Conservation (phyloP, 495 filamentous ascomycete species). For the Astrothelium subdiscretum region DNA sequence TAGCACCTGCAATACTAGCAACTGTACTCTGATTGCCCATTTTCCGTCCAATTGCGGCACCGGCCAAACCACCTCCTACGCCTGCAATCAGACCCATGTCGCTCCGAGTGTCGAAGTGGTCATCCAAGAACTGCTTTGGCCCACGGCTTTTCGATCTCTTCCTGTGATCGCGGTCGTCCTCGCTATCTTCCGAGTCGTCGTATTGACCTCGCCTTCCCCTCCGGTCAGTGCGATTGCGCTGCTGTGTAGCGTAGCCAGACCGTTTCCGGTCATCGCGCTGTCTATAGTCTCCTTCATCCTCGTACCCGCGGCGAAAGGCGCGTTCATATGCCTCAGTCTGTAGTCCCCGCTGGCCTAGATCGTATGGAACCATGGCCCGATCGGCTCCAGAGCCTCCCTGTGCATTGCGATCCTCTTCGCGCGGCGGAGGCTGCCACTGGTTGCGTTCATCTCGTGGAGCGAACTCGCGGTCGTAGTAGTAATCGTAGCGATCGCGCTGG, state of each 20-base stretch:
- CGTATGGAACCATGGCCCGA: neutral
- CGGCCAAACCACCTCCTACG: neutral
- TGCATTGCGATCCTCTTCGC: neutral
- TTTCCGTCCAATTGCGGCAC: constrained; percentile 2
- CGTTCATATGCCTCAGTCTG: neutral
- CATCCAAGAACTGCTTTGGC: neutral
- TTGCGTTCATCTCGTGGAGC: neutral
- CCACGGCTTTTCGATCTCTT: neutral
- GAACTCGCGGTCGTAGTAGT: neutral
- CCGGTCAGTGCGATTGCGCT: neutral
- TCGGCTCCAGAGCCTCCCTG: neutral
- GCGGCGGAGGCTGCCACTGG: neutral
- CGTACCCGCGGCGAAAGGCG: neutral
- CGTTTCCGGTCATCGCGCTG: neutral
- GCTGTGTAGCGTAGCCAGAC: neutral
- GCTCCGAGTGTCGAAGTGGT: neutral
- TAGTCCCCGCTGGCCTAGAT: neutral
- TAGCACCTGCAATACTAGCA: neutral
- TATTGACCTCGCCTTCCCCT: neutral
- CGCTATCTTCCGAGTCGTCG: neutral
- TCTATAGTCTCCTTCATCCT: neutral
- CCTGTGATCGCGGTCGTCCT: neutral
- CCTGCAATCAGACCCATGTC: neutral
- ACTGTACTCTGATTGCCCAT: neutral
- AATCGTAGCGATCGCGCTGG: neutral